phyloP scores from a whole-genome alignment of 495 filamentous ascomycete genomes.

The Penicillium ucsense region DNA sequence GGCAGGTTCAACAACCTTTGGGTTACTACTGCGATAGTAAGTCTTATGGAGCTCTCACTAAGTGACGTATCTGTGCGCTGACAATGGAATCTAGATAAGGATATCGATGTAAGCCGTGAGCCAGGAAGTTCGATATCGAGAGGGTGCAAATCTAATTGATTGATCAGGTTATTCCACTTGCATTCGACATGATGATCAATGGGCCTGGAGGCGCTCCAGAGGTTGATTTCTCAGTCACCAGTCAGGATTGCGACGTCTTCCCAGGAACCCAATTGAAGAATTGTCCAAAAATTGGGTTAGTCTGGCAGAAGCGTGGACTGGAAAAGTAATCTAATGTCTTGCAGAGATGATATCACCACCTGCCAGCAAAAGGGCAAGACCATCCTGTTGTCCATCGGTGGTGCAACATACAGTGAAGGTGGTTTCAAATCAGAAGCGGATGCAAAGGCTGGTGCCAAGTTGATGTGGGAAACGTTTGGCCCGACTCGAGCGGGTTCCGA shows the following conservation, averaged over 20 bases:
- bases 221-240: slow-evolving; percentile 52
- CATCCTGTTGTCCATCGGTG: slow-evolving; percentile 59
- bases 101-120: slow-evolving; percentile 26
- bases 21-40: slow-evolving; percentile 50
- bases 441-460: slow-evolving; percentile 46
- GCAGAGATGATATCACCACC: slow-evolving; percentile 45
- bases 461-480: slow-evolving; percentile 62
- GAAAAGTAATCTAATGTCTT: slow-evolving; percentile 9
- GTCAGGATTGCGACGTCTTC: slow-evolving; percentile 48
- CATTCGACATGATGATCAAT: slow-evolving; percentile 50
- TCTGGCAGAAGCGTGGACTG: background rate
- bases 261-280: slow-evolving; percentile 43
- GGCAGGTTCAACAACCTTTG: slow-evolving; percentile 43
- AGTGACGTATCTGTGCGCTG: background rate
- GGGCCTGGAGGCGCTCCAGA: slow-evolving; percentile 38
- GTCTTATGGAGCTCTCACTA: slow-evolving; percentile 1
- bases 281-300: slow-evolving; percentile 55
- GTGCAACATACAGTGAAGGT: slow-evolving; percentile 51
- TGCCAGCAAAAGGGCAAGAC: slow-evolving; percentile 59
- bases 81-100: slow-evolving; percentile 12
- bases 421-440: slow-evolving; percentile 45
- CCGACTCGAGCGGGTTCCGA: slow-evolving; percentile 9
- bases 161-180: slow-evolving; percentile 47
- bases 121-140: too few relatives aligned
- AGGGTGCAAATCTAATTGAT: background rate